Conservation (phyloP, 164 flowering plant genomes). For the Macadamia integrifolia region DNA sequence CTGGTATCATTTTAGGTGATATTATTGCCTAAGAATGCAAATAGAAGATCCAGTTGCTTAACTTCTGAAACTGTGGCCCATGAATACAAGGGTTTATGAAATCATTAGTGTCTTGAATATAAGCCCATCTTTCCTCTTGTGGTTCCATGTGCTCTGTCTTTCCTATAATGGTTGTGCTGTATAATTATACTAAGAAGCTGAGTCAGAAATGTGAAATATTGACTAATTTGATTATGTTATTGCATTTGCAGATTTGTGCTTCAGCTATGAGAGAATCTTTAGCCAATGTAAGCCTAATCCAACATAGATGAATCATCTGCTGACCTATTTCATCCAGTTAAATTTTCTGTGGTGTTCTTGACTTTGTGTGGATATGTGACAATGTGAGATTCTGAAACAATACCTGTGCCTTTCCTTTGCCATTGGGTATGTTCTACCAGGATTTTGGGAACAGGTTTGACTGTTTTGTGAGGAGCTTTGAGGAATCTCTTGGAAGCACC, state of each 20-base stretch:
- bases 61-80: background rate
- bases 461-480: slow-evolving; percentile 62
- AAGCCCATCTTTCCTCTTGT: slow-evolving; percentile 7
- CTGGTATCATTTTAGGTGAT: background rate
- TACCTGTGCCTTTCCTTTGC: slow-evolving; percentile 9
- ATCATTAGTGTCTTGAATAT: slow-evolving; percentile 6
- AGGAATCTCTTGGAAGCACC: slow-evolving; percentile 73
- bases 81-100: background rate
- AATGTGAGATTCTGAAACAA: slow-evolving; percentile 8
- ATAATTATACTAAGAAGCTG: background rate
- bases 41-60: slow-evolving; percentile 7
- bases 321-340: slow-evolving; percentile 20
- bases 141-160: background rate
- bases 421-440: slow-evolving; percentile 32
- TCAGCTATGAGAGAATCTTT: slow-evolving; percentile 78
- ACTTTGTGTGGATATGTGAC: background rate
- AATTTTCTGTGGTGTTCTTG: slow-evolving; percentile 6
- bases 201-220: slow-evolving; percentile 1
- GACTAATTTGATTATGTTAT: slow-evolving; percentile 1
- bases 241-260: slow-evolving; percentile 59
- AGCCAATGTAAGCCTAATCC: slow-evolving; percentile 65
- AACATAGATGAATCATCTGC: slow-evolving; percentile 17
- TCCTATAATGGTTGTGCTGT: background rate
- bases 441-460: slow-evolving; percentile 70
- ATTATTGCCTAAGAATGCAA: background rate